Percentiles rank a stretch among this genome's conserved stretches.
phyloP scores from a whole-genome alignment of 2,329 filamentous ascomycete species.

The Sporothrix luriei region DNA sequence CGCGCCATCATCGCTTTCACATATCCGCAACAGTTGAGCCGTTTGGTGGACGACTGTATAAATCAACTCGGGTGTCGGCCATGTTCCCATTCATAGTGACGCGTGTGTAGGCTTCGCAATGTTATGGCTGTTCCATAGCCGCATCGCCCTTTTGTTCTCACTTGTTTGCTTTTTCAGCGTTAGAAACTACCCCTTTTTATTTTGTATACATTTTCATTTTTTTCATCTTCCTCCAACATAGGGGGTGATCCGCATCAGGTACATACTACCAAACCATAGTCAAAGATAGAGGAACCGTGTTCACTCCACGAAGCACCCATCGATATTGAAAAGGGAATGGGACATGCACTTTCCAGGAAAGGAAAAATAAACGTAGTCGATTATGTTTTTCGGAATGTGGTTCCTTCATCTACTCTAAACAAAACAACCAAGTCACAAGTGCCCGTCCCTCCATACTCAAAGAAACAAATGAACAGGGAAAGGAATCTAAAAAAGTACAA shows the following conservation, averaged over 20 bases:
- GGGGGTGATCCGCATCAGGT: neutral
- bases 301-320: neutral
- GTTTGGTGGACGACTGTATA: neutral
- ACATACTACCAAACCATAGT: slow-evolving; percentile 13
- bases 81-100: neutral
- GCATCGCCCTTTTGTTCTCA: neutral
- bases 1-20: too few relatives aligned
- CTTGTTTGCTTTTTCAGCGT: neutral
- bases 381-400: slow-evolving; percentile 3
- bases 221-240: neutral
- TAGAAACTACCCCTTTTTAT: slow-evolving; percentile 16
- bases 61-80: neutral
- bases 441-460: neutral
- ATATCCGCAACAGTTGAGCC: too few relatives aligned
- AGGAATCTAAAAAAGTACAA: neutral
- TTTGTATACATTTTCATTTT: neutral
- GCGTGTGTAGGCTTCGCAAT: neutral
- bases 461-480: neutral
- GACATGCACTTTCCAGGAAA: too few relatives aligned
- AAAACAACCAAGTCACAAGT: neutral
- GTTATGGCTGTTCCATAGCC: neutral
- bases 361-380: neutral
- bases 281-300: slow-evolving; percentile 22
- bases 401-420: slow-evolving; percentile 16
- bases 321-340: neutral